Evolutionary conservation across 2,329 filamentous ascomycete genomes (phyloP), one percentile per base, ranked within the genome.

Genomic region (Diaporthe citri): DNA sequence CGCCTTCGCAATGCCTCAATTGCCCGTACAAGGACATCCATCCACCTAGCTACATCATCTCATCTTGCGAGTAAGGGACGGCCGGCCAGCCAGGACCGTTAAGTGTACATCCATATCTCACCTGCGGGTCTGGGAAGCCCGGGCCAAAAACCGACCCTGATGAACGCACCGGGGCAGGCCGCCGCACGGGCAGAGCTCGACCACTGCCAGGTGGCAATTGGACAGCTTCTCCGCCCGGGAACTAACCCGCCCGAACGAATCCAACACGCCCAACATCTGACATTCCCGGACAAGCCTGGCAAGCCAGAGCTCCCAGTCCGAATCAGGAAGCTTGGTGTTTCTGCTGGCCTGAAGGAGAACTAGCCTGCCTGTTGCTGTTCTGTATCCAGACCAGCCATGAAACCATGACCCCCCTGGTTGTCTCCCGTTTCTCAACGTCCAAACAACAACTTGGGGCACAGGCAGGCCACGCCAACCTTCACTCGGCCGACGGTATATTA

Each of bases 301-400:
- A 41, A 55, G n/a, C 64, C 64, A 69, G 34, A 69, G 34, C 64
- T 41, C 36, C 48, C 48, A 55, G 64, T 69, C 64, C 64, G n/a
- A 28, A 69, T 69, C 64, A 67, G 48, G 64, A 55, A 69, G 64
- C 64, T 55, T 41, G 34, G 48, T 69, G 64, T 69, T 55, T 69
- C 64, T 69, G 64, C 64, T 69, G 48, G 64, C 64, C 64, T 41
- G 64, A 69, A 69, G 31, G 64, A 69, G 64, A 55, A 69, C 64
- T 69, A 69, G 64, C 48, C 46, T 39, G 48, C 34, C 64, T 13
- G 46, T 34, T 41, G 34, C 25, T 28, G 48, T 28, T 59, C 55
- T 62, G n/a, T 31, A 51, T 64, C 41, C 70, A 72, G 70, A 51
- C 70, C 64, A 71, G 31, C 51, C 59, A n/a, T 70, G 59, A 48